Base-by-base conservation (phyloP, 1,284 basidiomycete species). In the Malassezia sympodialis region DNA sequence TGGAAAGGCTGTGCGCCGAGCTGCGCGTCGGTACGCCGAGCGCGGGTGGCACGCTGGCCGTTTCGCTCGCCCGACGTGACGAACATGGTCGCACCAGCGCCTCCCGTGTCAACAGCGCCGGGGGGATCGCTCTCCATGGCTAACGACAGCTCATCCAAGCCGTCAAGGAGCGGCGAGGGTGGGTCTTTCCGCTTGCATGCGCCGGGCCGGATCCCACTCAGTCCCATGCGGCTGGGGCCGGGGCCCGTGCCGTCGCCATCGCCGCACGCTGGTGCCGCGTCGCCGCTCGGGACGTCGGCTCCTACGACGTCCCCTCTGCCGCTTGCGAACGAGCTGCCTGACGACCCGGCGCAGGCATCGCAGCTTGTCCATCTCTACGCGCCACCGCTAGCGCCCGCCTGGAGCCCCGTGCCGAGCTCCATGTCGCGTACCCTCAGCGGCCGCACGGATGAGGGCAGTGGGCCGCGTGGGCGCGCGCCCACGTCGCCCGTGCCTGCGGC, bases 321-420 rank as follows among this genome's bases (percentile, higher is more conserved):
- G 19, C 37, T 32, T n/a, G 70, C 70, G 21, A 71, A 72, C 28
- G 66, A 63, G 12, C 58, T 72, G 7, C 70, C 70, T 0, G 56
- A 65, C 21, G 69, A 72, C 30, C 69, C 70, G 4, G 48, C 49
- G 35, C 62, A 66, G 26, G 70, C 69, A 7, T 63, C 60, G 24
- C 52, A 63, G 23, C 45, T 68, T 8, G 66, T 67, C 21, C 56
- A 61, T 28, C 63, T 72, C 28, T 72, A 69, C 42, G 58, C 68
- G 12, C 65, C 69, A 31, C 64, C 66, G 17, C 67, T 66, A 0
- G 70, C 67, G 27, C 54, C 62, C 8, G 62, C 58, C 4, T 63
- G 60, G 26, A 59, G 62, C 11, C 65, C 54, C 41, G 59, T 1
- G 52, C 43, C 46, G 57, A 61, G 4, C 53, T 55, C 30, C 43